Evolutionary conservation across 23 red algal species (phyloP).

Genomic region (Chondrus crispus): DNA sequence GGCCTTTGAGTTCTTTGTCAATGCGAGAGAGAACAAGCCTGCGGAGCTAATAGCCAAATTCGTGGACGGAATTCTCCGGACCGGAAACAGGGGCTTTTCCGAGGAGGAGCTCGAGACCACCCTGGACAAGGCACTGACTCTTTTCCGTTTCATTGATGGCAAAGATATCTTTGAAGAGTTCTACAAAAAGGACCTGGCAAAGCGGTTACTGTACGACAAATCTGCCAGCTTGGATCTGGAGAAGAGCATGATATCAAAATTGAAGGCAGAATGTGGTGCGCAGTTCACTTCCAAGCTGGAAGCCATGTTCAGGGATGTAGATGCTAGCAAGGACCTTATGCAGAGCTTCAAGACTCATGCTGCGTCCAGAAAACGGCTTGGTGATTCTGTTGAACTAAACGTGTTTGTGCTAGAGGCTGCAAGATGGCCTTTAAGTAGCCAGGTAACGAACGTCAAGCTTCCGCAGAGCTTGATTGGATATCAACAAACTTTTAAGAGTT

Average conservation of each 20-base stretch:
- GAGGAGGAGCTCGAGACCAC: slow-evolving; percentile 80
- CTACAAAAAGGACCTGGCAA: slow-evolving; percentile 95
- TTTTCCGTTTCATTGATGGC: slow-evolving; percentile 90
- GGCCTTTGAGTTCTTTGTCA: slow-evolving; percentile 92
- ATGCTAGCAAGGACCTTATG: slow-evolving; percentile 82
- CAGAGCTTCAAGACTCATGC: slow-evolving; percentile 67
- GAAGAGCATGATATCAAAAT: slow-evolving; percentile 90
- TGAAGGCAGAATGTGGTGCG: slow-evolving; percentile 92
- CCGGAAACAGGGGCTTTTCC: slow-evolving; percentile 69
- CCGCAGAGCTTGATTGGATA: slow-evolving; percentile 63
- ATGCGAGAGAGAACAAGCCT: slow-evolving; percentile 82
- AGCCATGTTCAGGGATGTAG: slow-evolving; percentile 96
- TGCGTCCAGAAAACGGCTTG: neutral
- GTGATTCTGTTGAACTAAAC: slow-evolving; percentile 65
- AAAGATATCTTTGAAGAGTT: slow-evolving; percentile 98
- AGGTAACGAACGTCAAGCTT: slow-evolving; percentile 61
- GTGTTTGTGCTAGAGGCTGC: slow-evolving; percentile 87
- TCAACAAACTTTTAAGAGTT: slow-evolving; percentile 81
- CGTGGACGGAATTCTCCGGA: slow-evolving; percentile 84
- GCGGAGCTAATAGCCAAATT: slow-evolving; percentile 90
- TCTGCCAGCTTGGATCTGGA: slow-evolving; percentile 90
- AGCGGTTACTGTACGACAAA: slow-evolving; percentile 84
- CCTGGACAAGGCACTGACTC: slow-evolving; percentile 69
- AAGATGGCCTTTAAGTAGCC: slow-evolving; percentile 72
- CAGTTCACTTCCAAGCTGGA: slow-evolving; percentile 89